Percentiles rank a stretch among this genome's conserved stretches.
These are phyloP conservation scores for Euphorbia lathyris DNA, from an alignment of 345 rosid species.

Conservation along the genomic window DNA sequence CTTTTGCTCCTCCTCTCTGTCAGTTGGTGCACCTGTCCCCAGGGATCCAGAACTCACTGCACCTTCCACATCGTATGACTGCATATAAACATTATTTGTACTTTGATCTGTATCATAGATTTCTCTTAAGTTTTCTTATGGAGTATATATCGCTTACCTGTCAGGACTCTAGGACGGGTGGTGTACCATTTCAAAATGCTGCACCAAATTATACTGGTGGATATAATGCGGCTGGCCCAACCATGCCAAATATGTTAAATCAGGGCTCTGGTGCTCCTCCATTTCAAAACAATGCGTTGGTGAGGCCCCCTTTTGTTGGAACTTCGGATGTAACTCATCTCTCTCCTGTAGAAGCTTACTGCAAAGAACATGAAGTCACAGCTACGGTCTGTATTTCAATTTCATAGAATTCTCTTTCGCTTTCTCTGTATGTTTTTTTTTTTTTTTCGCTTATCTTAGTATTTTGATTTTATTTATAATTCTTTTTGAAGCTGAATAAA, in stretches of 20 bases:
- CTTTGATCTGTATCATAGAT: background rate
- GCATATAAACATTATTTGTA: background rate
- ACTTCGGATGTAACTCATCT: conserved; percentile 43
- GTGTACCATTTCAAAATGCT: conserved; percentile 42
- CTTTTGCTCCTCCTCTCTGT: background rate
- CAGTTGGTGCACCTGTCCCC: background rate
- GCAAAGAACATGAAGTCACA: conserved; percentile 85
- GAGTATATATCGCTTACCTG: background rate
- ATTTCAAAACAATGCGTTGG: conserved; percentile 44
- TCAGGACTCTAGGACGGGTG: conserved; percentile 57
- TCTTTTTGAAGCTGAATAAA: background rate
- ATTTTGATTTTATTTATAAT: background rate
- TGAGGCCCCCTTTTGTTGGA: conserved; percentile 47
- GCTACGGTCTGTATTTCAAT: conserved; percentile 54
- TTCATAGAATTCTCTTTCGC: background rate
- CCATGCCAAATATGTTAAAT: conserved; percentile 44
- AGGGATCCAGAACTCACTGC: background rate
- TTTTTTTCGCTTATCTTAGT: background rate
- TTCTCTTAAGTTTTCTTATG: background rate
- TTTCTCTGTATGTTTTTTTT: background rate
- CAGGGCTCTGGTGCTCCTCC: conserved; percentile 41
- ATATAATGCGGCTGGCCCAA: conserved; percentile 46
- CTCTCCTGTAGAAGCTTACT: conserved; percentile 67
- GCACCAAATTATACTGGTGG: conserved; percentile 46
- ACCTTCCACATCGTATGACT: background rate